Evolutionary conservation across 1,284 basidiomycete genomes (phyloP).

Genomic region (Marasmius fiardii): DNA sequence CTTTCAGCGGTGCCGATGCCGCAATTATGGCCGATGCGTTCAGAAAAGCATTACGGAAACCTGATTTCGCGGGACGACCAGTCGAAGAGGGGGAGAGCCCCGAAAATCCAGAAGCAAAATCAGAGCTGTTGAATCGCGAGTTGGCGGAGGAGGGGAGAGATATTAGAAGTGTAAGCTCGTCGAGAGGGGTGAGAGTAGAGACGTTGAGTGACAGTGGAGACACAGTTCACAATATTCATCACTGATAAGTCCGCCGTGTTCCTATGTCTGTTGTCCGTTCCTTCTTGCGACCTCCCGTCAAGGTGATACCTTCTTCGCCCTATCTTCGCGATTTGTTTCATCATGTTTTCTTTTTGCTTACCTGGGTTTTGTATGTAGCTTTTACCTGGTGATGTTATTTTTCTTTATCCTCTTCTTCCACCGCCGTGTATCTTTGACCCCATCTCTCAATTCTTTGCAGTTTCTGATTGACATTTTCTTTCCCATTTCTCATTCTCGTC

Average conservation of each 20-base stretch:
- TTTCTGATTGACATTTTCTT: not conserved
- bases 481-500: constrained; percentile 1
- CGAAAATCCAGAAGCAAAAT: constrained; percentile 37
- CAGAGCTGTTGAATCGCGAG: constrained; percentile 58
- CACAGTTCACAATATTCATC: constrained; percentile 43
- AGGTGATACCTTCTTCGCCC: not conserved
- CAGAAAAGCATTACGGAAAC: constrained; percentile 77
- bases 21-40: constrained; percentile 88
- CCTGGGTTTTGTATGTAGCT: constrained; percentile 4
- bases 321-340: not conserved
- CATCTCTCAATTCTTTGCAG: not conserved
- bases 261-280: not conserved
- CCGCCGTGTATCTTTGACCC: not conserved
- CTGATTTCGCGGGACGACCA: constrained; percentile 67
- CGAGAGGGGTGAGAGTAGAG: constrained; percentile 73
- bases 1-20: constrained; percentile 78
- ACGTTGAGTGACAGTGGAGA: constrained; percentile 58
- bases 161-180: constrained; percentile 74
- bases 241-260: constrained; percentile 14
- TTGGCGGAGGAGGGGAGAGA: constrained; percentile 80
- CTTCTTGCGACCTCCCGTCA: not conserved
- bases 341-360: constrained; percentile 1
- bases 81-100: constrained; percentile 68
- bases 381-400: constrained; percentile 3
- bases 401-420: not conserved